A percentile compares a stretch with the other conserved stretches of the same genome.
These are phyloP conservation scores for Arachnomyces sp. DNA, from an alignment of 2,329 filamentous ascomycete species.

Conservation along the genomic window DNA sequence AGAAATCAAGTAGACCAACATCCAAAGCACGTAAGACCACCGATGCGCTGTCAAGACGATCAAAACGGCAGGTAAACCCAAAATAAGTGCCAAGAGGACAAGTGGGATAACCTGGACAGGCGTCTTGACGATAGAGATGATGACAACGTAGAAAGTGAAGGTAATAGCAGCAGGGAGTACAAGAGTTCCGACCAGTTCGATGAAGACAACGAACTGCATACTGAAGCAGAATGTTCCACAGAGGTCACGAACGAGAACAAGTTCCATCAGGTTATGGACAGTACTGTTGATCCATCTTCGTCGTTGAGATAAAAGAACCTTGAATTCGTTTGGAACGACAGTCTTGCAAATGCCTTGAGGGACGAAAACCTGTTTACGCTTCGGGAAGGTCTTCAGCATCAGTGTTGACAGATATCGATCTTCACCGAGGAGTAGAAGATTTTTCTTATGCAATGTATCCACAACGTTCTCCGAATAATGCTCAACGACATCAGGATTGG, in stretches of 20 bases:
- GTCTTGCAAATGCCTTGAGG: constrained; percentile 99
- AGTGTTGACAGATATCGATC: constrained; percentile 93
- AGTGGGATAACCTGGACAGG: constrained; percentile 83
- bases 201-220: constrained; percentile 98
- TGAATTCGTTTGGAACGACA: constrained; percentile 87
- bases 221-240: constrained; percentile 99
- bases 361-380: constrained; percentile 97
- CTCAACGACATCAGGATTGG: constrained; percentile 96
- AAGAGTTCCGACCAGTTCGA: constrained; percentile 88
- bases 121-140: constrained; percentile 72
- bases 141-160: constrained; percentile 92
- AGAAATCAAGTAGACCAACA: constrained; percentile 89
- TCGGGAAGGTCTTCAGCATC: constrained; percentile 98
- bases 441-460: constrained; percentile 97
- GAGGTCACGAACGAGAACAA: constrained; percentile 87
- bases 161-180: constrained; percentile 93
- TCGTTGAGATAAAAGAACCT: constrained; percentile 84
- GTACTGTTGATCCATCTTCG: constrained; percentile 99
- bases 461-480: constrained; percentile 99
- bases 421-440: constrained; percentile 81
- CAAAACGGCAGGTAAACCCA: constrained; percentile 85
- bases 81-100: constrained; percentile 77
- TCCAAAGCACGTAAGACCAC: constrained; percentile 88
- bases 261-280: constrained; percentile 96
- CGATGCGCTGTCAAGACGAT: constrained; percentile 92